These are phyloP conservation scores for Mycena albidolilacea DNA, from an alignment of 768 basidiomycete species.

Conservation along the genomic window DNA sequence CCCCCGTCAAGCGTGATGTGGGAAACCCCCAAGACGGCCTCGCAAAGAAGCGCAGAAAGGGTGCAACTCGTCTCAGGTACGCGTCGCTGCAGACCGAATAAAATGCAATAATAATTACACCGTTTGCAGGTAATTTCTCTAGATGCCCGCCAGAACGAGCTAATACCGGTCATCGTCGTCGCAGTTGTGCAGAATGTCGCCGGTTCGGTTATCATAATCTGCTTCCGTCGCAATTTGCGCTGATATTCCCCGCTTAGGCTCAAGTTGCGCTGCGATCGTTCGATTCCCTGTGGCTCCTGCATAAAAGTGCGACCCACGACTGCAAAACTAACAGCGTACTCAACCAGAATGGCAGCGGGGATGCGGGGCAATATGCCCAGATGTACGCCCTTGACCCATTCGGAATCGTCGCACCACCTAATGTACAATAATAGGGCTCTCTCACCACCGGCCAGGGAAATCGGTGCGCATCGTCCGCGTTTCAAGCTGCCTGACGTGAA, in stretches of 20 bases:
- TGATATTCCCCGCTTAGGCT: constrained; percentile 55
- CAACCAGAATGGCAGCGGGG: constrained; percentile 62
- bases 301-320: constrained; percentile 69
- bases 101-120: neutral
- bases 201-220: constrained; percentile 57
- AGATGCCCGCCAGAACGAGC: neutral
- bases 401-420: constrained; percentile 36
- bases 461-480: constrained; percentile 60
- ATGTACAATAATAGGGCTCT: constrained; percentile 64
- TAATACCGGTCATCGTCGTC: neutral
- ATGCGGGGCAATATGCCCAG: constrained; percentile 87
- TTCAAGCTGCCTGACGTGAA: neutral
- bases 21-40: constrained; percentile 47
- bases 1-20: constrained; percentile 49
- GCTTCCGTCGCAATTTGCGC: constrained; percentile 25
- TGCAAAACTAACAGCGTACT: constrained; percentile 68
- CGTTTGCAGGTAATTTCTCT: neutral
- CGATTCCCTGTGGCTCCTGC: constrained; percentile 84
- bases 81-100: neutral
- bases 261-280: constrained; percentile 83
- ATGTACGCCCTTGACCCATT: constrained; percentile 61
- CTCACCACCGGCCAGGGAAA: constrained; percentile 88
- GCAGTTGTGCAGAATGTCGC: constrained; percentile 78
- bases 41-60: constrained; percentile 74
- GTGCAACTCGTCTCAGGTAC: constrained; percentile 77